Percentiles rank a stretch among this genome's conserved stretches.
These are phyloP conservation scores for Aspergillus ochraceoroseus DNA, from an alignment of 2,329 filamentous ascomycete genomes.

Conservation along the genomic window DNA sequence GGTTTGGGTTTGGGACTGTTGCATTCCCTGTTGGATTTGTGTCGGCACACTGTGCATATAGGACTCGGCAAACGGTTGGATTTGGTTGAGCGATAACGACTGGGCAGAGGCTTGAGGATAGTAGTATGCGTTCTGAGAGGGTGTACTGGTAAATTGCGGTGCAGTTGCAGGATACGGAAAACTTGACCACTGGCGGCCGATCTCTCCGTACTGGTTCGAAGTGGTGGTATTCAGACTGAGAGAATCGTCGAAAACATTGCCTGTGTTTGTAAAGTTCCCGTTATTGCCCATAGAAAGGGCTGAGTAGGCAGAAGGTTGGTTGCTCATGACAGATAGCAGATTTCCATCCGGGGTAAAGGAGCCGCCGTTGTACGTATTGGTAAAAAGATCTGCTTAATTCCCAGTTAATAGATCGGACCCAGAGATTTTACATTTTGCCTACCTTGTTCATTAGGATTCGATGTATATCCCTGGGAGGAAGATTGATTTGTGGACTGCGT, in stretches of 20 bases:
- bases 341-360: neutral
- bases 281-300: neutral
- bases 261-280: slow-evolving; percentile 1
- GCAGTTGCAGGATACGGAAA: neutral
- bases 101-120: neutral
- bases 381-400: neutral
- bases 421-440: neutral
- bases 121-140: slow-evolving; percentile 1
- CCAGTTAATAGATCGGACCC: neutral
- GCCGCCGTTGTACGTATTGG: neutral
- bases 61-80: neutral
- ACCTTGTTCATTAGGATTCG: slow-evolving; percentile 2
- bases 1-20: neutral
- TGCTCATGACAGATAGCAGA: neutral
- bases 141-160: neutral
- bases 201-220: neutral
- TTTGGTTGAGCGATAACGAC: neutral
- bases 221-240: neutral
- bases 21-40: neutral
- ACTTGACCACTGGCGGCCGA: slow-evolving; percentile 1
- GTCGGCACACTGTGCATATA: neutral
- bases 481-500: neutral
- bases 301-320: neutral
- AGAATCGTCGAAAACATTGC: neutral
- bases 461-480: neutral